A percentile compares a stretch with the other conserved stretches of the same genome.
phyloP scores from a whole-genome alignment of 306 rosid genomes.

The Crotalaria pallida region DNA sequence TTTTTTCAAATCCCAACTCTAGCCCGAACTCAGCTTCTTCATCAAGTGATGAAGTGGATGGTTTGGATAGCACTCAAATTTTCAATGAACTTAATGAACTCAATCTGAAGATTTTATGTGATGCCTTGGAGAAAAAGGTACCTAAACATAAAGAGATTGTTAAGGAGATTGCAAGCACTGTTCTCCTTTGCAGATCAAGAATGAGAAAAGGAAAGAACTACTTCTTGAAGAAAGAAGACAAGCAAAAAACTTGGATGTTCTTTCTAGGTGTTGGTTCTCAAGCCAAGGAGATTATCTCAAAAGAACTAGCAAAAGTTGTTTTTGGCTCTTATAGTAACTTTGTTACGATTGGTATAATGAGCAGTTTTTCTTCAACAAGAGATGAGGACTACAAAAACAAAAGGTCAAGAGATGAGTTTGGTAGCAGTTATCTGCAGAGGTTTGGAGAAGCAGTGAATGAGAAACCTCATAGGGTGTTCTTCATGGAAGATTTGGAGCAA shows the following conservation, averaged over 20 bases:
- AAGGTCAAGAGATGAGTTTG: constrained; percentile 34
- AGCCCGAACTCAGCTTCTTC: constrained; percentile 74
- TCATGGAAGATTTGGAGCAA: constrained; percentile 55
- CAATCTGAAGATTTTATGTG: constrained; percentile 42
- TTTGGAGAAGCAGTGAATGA: constrained; percentile 63
- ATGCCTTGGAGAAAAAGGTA: constrained; percentile 41
- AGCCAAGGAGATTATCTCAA: constrained; percentile 50
- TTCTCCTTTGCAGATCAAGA: constrained; percentile 56
- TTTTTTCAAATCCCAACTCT: constrained; percentile 65
- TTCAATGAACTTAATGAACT: constrained; percentile 39
- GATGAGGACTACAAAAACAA: constrained; percentile 23
- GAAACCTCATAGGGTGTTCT: constrained; percentile 66
- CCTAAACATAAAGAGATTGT: constrained; percentile 36
- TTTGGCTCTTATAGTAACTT: constrained; percentile 48
- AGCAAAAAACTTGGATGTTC: constrained; percentile 48
- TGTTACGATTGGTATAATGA: constrained; percentile 32
- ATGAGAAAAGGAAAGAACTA: constrained; percentile 14
- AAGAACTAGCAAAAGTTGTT: constrained; percentile 50
- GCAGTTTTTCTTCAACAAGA: constrained; percentile 25
- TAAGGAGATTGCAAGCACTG: constrained; percentile 34
- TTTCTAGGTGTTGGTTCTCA: constrained; percentile 37
- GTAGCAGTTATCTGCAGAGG: constrained; percentile 43
- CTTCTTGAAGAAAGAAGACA: constrained; percentile 6
- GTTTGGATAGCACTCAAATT: constrained; percentile 28
- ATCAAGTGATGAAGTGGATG: constrained; percentile 59